Evolutionary conservation across 345 rosid species (phyloP).

Genomic region (Salix viminalis): DNA sequence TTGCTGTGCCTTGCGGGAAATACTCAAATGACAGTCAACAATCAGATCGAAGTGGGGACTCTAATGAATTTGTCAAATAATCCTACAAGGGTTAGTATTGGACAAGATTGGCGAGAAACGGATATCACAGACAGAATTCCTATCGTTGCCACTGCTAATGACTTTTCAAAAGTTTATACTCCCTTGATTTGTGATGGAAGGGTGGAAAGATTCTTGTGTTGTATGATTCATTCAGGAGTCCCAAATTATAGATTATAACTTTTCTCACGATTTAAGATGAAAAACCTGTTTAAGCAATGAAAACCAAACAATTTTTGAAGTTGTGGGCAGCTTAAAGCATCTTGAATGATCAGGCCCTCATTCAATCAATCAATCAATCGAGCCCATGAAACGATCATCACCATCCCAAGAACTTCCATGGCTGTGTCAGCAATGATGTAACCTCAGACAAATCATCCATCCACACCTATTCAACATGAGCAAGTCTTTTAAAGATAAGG

Average conservation of each 20-base stretch:
- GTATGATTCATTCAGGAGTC: slow-evolving; percentile 8
- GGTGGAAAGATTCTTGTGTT: slow-evolving; percentile 97
- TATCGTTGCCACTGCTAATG: slow-evolving; percentile 85
- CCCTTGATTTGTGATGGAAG: slow-evolving; percentile 99
- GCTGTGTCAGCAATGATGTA: slow-evolving; percentile 2
- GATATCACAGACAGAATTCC: slow-evolving; percentile 81
- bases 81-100: slow-evolving; percentile 91
- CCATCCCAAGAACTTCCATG: not conserved
- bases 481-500: not conserved
- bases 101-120: slow-evolving; percentile 92
- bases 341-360: not conserved
- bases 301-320: too few relatives aligned
- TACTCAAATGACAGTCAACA: slow-evolving; percentile 92
- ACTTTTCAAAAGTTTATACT: slow-evolving; percentile 80
- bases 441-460: not conserved
- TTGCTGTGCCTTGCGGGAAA: slow-evolving; percentile 41
- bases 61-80: slow-evolving; percentile 88
- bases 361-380: too few relatives aligned
- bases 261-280: too few relatives aligned
- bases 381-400: too few relatives aligned
- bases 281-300: too few relatives aligned
- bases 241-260: too few relatives aligned
- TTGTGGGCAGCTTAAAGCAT: not conserved
- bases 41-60: slow-evolving; percentile 88
- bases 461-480: not conserved